A percentile compares a stretch with the other conserved stretches of the same genome.
These are phyloP conservation scores for Herpetomonas tarakana DNA, from an alignment of 208 protist genomes.

Conservation along the genomic window DNA sequence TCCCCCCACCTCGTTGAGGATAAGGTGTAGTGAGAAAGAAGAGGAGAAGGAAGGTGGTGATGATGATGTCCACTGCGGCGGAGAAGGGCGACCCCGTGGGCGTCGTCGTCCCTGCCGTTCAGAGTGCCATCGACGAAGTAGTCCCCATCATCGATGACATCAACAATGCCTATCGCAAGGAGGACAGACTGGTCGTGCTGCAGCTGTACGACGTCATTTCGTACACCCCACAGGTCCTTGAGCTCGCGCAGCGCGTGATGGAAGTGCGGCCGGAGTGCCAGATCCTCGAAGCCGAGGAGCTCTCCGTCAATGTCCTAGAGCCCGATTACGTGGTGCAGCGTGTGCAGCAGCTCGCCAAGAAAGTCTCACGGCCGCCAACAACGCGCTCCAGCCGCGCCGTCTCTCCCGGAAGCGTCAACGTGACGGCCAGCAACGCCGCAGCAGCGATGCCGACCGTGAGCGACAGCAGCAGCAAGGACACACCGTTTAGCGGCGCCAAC, in stretches of 20 bases:
- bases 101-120: slow-evolving; percentile 5
- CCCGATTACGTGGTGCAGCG: slow-evolving; percentile 35
- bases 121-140: slow-evolving; percentile 10
- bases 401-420: neutral
- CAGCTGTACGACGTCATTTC: slow-evolving; percentile 77
- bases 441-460: too few relatives aligned
- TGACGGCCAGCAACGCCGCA: neutral
- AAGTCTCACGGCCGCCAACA: neutral
- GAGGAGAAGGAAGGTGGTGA: too few relatives aligned
- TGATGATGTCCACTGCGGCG: too few relatives aligned
- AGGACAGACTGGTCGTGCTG: slow-evolving; percentile 51
- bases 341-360: slow-evolving; percentile 16
- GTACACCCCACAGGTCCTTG: slow-evolving; percentile 30
- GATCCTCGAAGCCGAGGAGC: slow-evolving; percentile 20
- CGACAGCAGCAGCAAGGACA: too few relatives aligned
- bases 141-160: slow-evolving; percentile 17
- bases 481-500: neutral
- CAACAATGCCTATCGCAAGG: slow-evolving; percentile 36
- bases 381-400: neutral
- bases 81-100: too few relatives aligned
- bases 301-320: slow-evolving; percentile 32
- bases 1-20: too few relatives aligned
- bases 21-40: too few relatives aligned
- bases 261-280: slow-evolving; percentile 27
- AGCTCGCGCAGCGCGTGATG: slow-evolving; percentile 21